Percentiles rank a stretch among this genome's conserved stretches.
Evolutionary conservation across 1,284 basidiomycete species (phyloP).

Genomic region (Wallemia ichthyophaga): DNA sequence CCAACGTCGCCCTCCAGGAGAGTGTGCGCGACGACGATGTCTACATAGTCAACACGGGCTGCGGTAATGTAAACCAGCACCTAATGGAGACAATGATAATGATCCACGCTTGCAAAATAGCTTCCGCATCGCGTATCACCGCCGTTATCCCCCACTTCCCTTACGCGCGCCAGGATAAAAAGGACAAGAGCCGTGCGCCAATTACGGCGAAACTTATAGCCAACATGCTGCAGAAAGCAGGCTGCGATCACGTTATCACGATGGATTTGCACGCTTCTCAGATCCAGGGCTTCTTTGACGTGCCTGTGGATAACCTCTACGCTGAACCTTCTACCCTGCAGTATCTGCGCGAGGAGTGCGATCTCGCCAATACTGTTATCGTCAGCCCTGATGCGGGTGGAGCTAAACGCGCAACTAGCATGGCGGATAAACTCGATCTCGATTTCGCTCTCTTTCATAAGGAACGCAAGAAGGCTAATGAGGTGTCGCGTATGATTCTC

Average conservation of each 20-base stretch:
- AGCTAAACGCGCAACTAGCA: constrained; percentile 88
- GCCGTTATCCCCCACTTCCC: constrained; percentile 86
- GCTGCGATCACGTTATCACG: constrained; percentile 95
- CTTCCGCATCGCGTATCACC: constrained; percentile 79
- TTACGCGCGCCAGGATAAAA: constrained; percentile 92
- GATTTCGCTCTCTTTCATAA: constrained; percentile 99
- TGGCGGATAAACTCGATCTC: constrained; percentile 82
- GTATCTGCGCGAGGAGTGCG: constrained; percentile 77
- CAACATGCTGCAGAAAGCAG: constrained; percentile 92
- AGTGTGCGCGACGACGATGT: constrained; percentile 95
- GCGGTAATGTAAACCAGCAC: constrained; percentile 24
- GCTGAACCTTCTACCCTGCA: constrained; percentile 89
- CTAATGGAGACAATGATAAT: constrained; percentile 31
- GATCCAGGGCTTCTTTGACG: constrained; percentile 98
- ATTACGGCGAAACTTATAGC: constrained; percentile 97
- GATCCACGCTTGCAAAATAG: constrained; percentile 23
- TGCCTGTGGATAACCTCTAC: constrained; percentile 99
- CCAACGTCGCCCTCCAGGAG: constrained; percentile 68
- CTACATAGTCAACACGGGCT: constrained; percentile 91
- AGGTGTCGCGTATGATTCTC: constrained; percentile 94
- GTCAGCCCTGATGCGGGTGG: constrained; percentile 97
- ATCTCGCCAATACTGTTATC: constrained; percentile 64
- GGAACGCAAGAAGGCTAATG: constrained; percentile 96
- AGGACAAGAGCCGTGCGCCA: constrained; percentile 94
- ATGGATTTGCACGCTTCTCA: constrained; percentile 97